Evolutionary conservation across 805 yeast species (phyloP), one percentile per base, ranked within the genome.

Genomic region (Blastobotrys mokoenaii): DNA sequence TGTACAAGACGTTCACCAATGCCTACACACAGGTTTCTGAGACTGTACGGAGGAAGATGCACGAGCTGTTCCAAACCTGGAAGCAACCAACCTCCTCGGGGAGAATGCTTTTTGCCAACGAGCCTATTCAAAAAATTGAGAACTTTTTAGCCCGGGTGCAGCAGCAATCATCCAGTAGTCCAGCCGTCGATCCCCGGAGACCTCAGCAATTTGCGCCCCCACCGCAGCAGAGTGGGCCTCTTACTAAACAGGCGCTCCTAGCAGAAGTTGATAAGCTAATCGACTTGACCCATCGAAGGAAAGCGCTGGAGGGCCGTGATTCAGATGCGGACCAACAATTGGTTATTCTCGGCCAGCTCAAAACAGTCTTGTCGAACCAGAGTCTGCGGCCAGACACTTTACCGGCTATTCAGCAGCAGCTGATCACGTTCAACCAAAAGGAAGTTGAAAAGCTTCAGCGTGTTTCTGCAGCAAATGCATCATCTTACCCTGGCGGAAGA

Each of bases 11-110:
- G 2, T 90, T 83, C 64, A 79, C 84, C 20, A 79, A 77, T 50
- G 81, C 88, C 2, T 93, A 84, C 60, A 73, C 85, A n/a, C 67
- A 82, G 45, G 90, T 85, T 34, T 82, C 79, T 56, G 95, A 86
- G 54, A 64, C 71, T n/a, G 76, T 81, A 12, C 73, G 97, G 52
- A 70, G 73, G 41, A 84, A 83, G 61, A 67, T 93, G 62, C 79
- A 79, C 46, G 82, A 80, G 51, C 66, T 93, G 51, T 90, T 85
- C 65, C 80, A 80, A 59, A 85, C 96, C 14, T 93, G 99, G 99
- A 81, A 84, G 61, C 66, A 65, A 39, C 77, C 47, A 3, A 57
- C 89, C 29, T 78, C 74, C 41, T 70, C 75, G 36, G 72, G 82
- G n/a, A 59, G 73, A 39, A 84, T 89, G 3, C 67, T 93, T 38